phyloP scores from a whole-genome alignment of 2,329 filamentous ascomycete genomes.

The Phialophora tarda region DNA sequence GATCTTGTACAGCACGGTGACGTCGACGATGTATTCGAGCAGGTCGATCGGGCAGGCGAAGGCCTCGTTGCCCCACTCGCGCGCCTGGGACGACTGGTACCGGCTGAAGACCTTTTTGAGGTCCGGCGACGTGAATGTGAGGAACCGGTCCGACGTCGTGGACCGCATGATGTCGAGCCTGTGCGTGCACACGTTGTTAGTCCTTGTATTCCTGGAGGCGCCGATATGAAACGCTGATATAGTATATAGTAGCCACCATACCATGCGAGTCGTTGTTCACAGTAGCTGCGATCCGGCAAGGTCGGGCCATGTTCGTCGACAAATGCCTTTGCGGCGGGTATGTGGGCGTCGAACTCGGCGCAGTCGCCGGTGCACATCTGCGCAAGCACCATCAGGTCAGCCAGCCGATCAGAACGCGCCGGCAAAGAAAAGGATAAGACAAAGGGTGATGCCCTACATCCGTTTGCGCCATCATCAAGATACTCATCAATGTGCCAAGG shows the following conservation, averaged over 20 bases:
- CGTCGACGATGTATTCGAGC: conserved; percentile 23
- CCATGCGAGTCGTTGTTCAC: conserved; percentile 22
- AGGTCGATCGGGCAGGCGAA: conserved; percentile 23
- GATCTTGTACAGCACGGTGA: conserved; percentile 19
- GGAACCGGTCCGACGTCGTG: conserved; percentile 16
- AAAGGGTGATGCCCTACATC: neutral
- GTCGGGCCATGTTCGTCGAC: conserved; percentile 17
- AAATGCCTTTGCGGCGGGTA: conserved; percentile 15
- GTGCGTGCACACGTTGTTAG: neutral
- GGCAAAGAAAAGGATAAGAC: neutral
- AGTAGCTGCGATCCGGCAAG: conserved; percentile 14
- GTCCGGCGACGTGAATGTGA: conserved; percentile 19
- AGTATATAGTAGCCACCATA: conserved; percentile 1
- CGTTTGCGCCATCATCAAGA: conserved; percentile 19
- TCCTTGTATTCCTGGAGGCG: too few species aligned
- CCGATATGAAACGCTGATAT: too few species aligned
- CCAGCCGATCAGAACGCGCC: too few species aligned
- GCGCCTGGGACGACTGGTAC: conserved; percentile 6
- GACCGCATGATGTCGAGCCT: conserved; percentile 21
- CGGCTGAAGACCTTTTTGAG: conserved; percentile 18
- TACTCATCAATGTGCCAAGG: conserved; percentile 13
- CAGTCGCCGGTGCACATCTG: conserved; percentile 18
- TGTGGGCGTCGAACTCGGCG: conserved; percentile 20
- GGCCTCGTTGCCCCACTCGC: conserved; percentile 21
- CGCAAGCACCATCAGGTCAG: too few species aligned